These are phyloP conservation scores for Colletotrichum acutatum DNA, from an alignment of 2,329 filamentous ascomycete species.

Conservation along the genomic window DNA sequence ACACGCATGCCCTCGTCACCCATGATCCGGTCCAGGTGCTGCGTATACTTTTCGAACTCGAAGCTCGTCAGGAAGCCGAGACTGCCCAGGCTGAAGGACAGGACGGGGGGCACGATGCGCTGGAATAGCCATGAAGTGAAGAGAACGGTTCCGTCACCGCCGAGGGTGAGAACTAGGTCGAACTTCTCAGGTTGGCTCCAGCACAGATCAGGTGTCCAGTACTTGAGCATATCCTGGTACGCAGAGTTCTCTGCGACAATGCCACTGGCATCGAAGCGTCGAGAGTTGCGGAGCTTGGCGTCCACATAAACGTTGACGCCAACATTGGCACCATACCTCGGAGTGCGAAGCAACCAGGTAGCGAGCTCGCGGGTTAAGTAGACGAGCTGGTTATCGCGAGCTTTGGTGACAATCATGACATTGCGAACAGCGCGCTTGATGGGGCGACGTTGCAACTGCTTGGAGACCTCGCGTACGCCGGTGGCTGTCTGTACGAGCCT, in stretches of 20 bases:
- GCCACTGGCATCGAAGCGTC: constrained; percentile 83
- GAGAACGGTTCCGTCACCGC: constrained; percentile 87
- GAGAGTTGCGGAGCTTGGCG: constrained; percentile 88
- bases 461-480: constrained; percentile 93
- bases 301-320: constrained; percentile 99
- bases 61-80: constrained; percentile 91
- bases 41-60: constrained; percentile 87
- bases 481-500: constrained; percentile 95
- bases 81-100: constrained; percentile 86
- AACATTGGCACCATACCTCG: constrained; percentile 88
- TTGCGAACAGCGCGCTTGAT: constrained; percentile 92
- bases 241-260: constrained; percentile 79
- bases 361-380: constrained; percentile 88
- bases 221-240: constrained; percentile 86
- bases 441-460: constrained; percentile 91
- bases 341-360: constrained; percentile 87
- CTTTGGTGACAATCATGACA: constrained; percentile 99
- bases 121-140: constrained; percentile 96
- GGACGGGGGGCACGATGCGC: constrained; percentile 84
- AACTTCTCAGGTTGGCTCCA: constrained; percentile 95
- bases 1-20: constrained; percentile 96
- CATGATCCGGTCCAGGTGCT: constrained; percentile 90
- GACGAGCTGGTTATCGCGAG: constrained; percentile 92
- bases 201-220: constrained; percentile 97
- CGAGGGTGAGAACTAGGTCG: constrained; percentile 89